Base-by-base conservation (phyloP, 2,329 filamentous ascomycete species). In the Plenodomus lindquistii region DNA sequence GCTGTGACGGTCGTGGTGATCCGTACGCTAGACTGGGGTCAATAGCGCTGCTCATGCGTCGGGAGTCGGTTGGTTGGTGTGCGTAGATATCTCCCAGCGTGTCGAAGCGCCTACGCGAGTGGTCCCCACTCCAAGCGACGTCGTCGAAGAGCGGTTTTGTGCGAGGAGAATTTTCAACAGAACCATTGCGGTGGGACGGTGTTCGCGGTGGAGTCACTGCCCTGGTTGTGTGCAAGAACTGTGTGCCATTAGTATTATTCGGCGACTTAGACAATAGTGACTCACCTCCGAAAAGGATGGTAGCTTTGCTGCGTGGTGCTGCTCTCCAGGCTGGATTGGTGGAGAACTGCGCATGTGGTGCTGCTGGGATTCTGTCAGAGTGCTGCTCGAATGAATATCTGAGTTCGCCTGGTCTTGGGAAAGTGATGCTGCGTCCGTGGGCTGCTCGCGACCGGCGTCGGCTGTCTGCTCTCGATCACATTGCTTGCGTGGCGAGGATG, bases 191-290 rank as follows among this genome's bases (percentile, higher is more conserved):
- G 27, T 62, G 60, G 15, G 62, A 60, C 9, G 68, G 68, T 35
- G 68, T 71, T n/a, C 55, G 57, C 17, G 68, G 68, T 15, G 68
- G 68, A 21, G 68, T 69, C 6, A 62, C 62, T 42, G 66, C 66
- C n/a, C 56, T 59, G 29, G 62, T 60, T 22, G 58, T 60, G 27
- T 64, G 50, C 9, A 67, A 48, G 19, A 70, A 59, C 67, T 70
- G 31, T 10, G 1, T 1, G 8, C 16, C 4, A 16, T 17, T 18
- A 3, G 16, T 46, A 65, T 17, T 65, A 55, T 45, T 17, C 13
- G 2, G 9, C 8, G 7, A 10, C 20, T 3, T n/a, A 16, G 13
- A 21, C 19, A 27, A 15, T 22, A 7, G 0, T 3, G 17, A 57
- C 54, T 34, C 57, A 69, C 67, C 60, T 69, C 60, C 24, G 56